phyloP scores from a whole-genome alignment of 805 yeast species.

The Komagataella phaffii region DNA sequence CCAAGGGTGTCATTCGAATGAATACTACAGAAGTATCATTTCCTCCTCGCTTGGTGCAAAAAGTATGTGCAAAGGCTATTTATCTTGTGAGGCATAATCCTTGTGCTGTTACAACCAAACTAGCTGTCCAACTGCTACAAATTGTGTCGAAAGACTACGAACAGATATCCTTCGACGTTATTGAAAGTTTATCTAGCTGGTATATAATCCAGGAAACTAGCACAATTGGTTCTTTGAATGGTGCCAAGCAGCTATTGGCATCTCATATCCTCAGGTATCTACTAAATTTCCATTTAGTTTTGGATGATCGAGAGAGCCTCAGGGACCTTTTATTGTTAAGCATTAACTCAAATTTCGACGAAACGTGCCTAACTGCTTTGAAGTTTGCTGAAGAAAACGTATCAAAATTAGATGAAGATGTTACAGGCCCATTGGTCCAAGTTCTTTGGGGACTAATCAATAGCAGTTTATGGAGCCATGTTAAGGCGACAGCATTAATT shows the following conservation, averaged over 20 bases:
- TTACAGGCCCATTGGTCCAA: slow-evolving; percentile 1
- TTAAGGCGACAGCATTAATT: slow-evolving; percentile 27
- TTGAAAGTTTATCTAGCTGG: slow-evolving; percentile 3
- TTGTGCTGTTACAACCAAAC: background rate
- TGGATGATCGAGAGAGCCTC: slow-evolving; percentile 9
- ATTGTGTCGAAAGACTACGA: slow-evolving; percentile 3
- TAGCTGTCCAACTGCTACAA: background rate
- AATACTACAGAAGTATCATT: background rate
- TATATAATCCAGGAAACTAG: background rate
- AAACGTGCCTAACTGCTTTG: slow-evolving; percentile 30
- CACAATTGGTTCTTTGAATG: slow-evolving; percentile 19
- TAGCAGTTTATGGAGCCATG: slow-evolving; percentile 23
- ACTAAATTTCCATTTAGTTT: slow-evolving; percentile 8
- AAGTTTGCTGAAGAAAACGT: slow-evolving; percentile 7
- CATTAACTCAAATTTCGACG: slow-evolving; percentile 24
- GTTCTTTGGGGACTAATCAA: slow-evolving; percentile 14
- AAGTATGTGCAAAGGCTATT: background rate
- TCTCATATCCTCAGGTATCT: slow-evolving; percentile 18
- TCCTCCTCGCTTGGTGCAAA: background rate
- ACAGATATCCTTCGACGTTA: slow-evolving; percentile 1
- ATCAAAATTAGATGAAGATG: background rate
- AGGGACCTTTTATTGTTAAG: slow-evolving; percentile 18
- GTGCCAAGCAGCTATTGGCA: slow-evolving; percentile 35
- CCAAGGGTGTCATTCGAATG: background rate
- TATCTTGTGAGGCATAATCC: no score